Evolutionary conservation across 2,329 filamentous ascomycete genomes (phyloP), one percentile per base, ranked within the genome.

Genomic region (Diatrype stigma): DNA sequence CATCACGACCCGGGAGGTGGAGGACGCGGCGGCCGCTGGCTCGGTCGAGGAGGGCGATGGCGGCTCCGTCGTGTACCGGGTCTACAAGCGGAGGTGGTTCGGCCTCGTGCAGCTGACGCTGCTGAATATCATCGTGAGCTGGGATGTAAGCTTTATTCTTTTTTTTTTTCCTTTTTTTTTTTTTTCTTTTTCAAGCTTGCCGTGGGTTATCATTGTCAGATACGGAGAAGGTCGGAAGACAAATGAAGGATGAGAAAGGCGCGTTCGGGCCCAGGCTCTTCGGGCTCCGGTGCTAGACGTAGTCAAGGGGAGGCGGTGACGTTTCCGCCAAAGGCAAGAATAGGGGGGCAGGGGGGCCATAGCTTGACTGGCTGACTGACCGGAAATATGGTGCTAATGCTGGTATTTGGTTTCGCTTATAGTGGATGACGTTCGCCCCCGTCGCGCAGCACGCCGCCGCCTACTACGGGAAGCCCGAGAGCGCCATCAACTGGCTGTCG

Each of bases 361-460:
- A n/a, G n/a, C n/a, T n/a, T n/a, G n/a, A n/a, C n/a, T n/a, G n/a
- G n/a, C n/a, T n/a, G n/a, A n/a, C n/a, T n/a, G n/a, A n/a, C n/a
- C n/a, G n/a, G n/a, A n/a, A 30, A 30, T 30, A 30, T 10, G 26
- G 26, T 30, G 26, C 26, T 30, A 30, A 30, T 10, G 26, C 6
- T 30, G 26, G 6, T 30, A 30, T 6, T 10, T 10, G 26, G 10
- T 30, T 30, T 30, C 44, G n/a, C 17, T 37, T 19, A 22, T 59
- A 91, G 89, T 97, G 93, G 93, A 81, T 97, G 60, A 94, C 91
- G 6, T 96, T 91, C 69, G 87, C 92, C 2, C 87, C 93, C 38
- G 85, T 96, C 30, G 90, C 90, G 2, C 81, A 81, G 32, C 82
- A 86, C 21, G 80, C 90, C 1, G 84, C 91, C 0, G 60, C 76